Evolutionary conservation across 306 rosid genomes (phyloP), one percentile per base, ranked within the genome.

Genomic region (Prosopis cineraria): DNA sequence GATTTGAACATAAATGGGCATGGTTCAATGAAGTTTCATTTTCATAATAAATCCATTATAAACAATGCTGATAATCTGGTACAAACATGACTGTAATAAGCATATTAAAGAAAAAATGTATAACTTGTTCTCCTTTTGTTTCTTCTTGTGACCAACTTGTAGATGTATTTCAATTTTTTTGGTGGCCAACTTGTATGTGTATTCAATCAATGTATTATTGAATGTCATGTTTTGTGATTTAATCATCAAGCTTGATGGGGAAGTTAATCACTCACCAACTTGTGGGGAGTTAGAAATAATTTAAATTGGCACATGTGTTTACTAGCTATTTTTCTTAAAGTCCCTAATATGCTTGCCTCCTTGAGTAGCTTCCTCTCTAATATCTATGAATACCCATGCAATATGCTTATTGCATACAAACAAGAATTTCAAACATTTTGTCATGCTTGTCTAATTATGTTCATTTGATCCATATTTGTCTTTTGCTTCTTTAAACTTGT

Each of bases 401-500:
- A 7, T 24, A 55, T 55, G 13, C 62, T 55, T 31, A 22, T 55
- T 24, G 14, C 10, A 53, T 52, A 55, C 30, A 22, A 13, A 9
- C 2, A 55, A 20, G 62, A 24, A 9, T 24, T 24, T 53, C 17
- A 55, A 10, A 10, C 31, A 24, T 55, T 10, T 10, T 22, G 6
- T 22, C 62, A 55, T 22, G 62, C 59, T 56, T 69, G 19, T 40
- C 43, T 72, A 45, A 39, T 53, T 75, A 34, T 58, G 22, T 82
- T 16, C 63, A 81, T 68, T 44, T 63, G 59, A 30, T 67, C 45
- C 45, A 69, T 58, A 40, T 67, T n/a, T 73, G 41, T 81, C 6
- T 41, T 68, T 68, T 41, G 70, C 65, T 83, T 36, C 76, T 25
- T 70, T 83, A 29, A 74, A 37, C 30, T 36, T 65, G 24, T 65